Evolutionary conservation across 176 grass and related monocot genomes (phyloP), one percentile per base, ranked within the genome.

Genomic region (Themeda triandra): DNA sequence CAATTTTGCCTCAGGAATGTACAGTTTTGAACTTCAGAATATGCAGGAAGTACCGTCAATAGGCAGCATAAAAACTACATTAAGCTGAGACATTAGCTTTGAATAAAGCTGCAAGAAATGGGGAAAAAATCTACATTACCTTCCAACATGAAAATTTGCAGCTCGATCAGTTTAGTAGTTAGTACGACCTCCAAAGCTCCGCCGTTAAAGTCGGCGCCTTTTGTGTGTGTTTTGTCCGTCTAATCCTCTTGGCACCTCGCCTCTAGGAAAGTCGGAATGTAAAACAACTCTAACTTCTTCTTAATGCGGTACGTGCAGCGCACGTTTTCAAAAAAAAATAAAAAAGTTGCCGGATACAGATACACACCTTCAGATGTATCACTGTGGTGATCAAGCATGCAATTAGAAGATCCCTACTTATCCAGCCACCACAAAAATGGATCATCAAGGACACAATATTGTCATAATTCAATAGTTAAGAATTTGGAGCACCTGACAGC

Each of bases 361-460:
- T 0, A 42, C 69, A 0, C 59, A 91, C 75, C 92, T 97, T 97
- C 74, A 94, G 82, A 87, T 97, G 95, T 84, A 91, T 39, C 2
- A 15, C 12, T 40, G 74, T 37, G 23, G 83, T 54, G 4, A 92
- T 37, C 30, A 79, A 85, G 56, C 85, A 94, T 19, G 83, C 63
- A 8, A 86, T 64, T 64, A 94, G 82, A 81, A 97, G 84, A 31
- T 60, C 48, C 78, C 62, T 83, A 67, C 90, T 87, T 65, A 28
- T 53, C 78, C 86, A 85, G 19, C 86, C 80, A 15, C 73, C 78
- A 80, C 74, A 87, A 75, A 89, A 80, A 24, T 78, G 86, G 31
- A 33, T 58, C 69, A 4, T 33, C 32, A 78, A 13, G 6, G 69
- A 36, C 19, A 71, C 27, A 13, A 79, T 85, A 19, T 79, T 87